Base-by-base conservation (phyloP, 2,329 filamentous ascomycete genomes). In the Dryadomyces quercus-mongolicae region DNA sequence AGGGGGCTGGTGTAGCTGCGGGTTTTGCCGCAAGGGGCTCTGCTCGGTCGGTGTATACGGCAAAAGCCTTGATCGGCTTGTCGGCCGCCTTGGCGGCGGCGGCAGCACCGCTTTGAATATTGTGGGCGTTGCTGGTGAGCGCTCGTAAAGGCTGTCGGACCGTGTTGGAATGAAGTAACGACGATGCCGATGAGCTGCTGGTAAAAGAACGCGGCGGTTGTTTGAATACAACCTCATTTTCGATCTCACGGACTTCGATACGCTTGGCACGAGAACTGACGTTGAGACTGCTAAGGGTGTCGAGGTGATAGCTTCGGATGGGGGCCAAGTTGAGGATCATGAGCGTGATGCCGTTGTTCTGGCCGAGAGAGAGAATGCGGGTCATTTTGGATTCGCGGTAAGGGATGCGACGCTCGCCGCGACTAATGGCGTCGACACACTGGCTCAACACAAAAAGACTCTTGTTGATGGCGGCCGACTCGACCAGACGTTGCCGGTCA, bases 331-430 rank as follows among this genome's bases (percentile, higher is more conserved):
- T 97, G 42, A 97, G 75, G 56, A 97, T 93, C 93, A 97, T 97
- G 64, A 97, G 80, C 0, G 91, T 96, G 60, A 95, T 82, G 51
- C 93, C 92, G 60, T 95, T 89, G 71, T 97, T 96, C 71, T 96
- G 92, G 2, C 92, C 92, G 9, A 97, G 71, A 0, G 87, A 92
- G 25, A 97, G 71, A 54, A 97, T 96, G 49, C 92, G 81, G 1
- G 93, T 97, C 92, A 97, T 96, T 74, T 97, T 96, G 53, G 87
- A 93, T 66, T 96, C 92, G 55, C 92, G 80, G 67, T 95, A 97
- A 0, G 93, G 92, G 63, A 97, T 92, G 38, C 92, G 81, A 62
- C 77, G 80, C 65, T 85, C 81, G 36, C 81, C 80, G 22, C 80
- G 74, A 1, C 86, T 87, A 65, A 97, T 97, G 54, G 92, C 92